These are phyloP conservation scores for Phytophthora sp. DNA, from an alignment of 352 stramenopile genomes.

Conservation along the genomic window DNA sequence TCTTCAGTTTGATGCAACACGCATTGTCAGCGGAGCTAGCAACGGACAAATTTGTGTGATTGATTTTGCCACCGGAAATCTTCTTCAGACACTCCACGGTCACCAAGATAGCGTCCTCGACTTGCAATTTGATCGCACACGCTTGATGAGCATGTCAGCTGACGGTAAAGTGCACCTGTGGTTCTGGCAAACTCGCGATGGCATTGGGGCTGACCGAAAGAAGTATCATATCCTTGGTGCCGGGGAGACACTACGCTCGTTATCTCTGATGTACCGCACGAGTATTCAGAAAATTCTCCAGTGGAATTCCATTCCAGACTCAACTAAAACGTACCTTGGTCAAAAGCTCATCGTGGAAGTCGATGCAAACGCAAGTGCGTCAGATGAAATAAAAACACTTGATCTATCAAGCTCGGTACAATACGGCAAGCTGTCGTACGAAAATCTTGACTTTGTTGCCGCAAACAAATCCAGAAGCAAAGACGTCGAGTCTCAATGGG, in stretches of 20 bases:
- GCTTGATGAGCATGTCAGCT: conserved; percentile 67
- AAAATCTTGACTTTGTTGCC: conserved; percentile 70
- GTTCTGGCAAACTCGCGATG: conserved; percentile 69
- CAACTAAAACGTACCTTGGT: conserved; percentile 73
- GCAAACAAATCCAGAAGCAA: conserved; percentile 60
- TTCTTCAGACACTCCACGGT: conserved; percentile 69
- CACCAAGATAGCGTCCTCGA: conserved; percentile 59
- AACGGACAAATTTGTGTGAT: conserved; percentile 70
- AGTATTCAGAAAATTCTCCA: conserved; percentile 69
- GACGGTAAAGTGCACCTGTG: conserved; percentile 66
- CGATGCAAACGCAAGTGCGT: conserved; percentile 36
- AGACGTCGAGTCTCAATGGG: conserved; percentile 66
- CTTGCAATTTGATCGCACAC: conserved; percentile 75
- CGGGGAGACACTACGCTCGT: conserved; percentile 68
- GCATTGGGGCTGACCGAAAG: conserved; percentile 45
- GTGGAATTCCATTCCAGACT: conserved; percentile 77
- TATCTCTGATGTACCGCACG: conserved; percentile 82
- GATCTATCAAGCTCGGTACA: conserved; percentile 49
- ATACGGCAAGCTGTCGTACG: conserved; percentile 68
- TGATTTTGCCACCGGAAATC: conserved; percentile 73
- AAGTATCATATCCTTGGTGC: conserved; percentile 80
- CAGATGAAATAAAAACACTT: conserved; percentile 65
- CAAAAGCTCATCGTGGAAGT: conserved; percentile 81
- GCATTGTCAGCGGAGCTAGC: conserved; percentile 64
- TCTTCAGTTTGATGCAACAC: conserved; percentile 79